Evolutionary conservation across 2,329 filamentous ascomycete species (phyloP).

Genomic region (Lasiodiplodia gonubiensis): DNA sequence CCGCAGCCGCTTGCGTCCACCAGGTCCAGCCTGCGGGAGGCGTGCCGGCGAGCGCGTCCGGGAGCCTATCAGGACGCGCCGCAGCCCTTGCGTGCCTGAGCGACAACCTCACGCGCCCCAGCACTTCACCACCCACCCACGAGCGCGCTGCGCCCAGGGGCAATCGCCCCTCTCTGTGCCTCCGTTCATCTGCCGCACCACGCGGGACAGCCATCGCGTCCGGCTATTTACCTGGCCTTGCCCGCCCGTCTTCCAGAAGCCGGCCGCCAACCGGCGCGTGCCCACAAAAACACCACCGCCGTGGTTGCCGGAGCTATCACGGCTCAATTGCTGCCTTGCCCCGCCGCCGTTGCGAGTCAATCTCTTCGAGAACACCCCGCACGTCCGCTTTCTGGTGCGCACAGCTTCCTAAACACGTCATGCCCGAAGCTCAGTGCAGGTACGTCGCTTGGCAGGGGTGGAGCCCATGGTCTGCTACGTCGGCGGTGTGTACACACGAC

Average conservation of each 20-base stretch:
- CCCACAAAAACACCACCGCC: slow-evolving; percentile 20
- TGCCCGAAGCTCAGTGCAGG: slow-evolving; percentile 22
- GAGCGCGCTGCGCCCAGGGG: background rate
- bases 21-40: slow-evolving; percentile 7
- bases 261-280: background rate
- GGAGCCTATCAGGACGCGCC: slow-evolving; percentile 26
- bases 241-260: slow-evolving; percentile 8
- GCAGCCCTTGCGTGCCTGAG: slow-evolving; percentile 20
- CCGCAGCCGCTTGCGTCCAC: slow-evolving; percentile 14
- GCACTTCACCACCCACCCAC: slow-evolving; percentile 1
- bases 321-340: slow-evolving; percentile 15
- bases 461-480: slow-evolving; percentile 8
- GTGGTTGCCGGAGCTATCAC: slow-evolving; percentile 21
- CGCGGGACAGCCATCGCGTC: background rate
- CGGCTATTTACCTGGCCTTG: background rate
- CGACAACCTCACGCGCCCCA: background rate
- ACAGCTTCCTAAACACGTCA: slow-evolving; percentile 24
- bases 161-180: background rate
- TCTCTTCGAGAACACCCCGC: slow-evolving; percentile 25
- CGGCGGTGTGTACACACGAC: slow-evolving; percentile 21
- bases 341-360: slow-evolving; percentile 18
- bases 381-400: slow-evolving; percentile 9
- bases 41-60: slow-evolving; percentile 5
- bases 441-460: slow-evolving; percentile 24
- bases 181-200: background rate